Base-by-base conservation (phyloP, 371 early-diverging fungal genomes). In the Mucor saturninus region DNA sequence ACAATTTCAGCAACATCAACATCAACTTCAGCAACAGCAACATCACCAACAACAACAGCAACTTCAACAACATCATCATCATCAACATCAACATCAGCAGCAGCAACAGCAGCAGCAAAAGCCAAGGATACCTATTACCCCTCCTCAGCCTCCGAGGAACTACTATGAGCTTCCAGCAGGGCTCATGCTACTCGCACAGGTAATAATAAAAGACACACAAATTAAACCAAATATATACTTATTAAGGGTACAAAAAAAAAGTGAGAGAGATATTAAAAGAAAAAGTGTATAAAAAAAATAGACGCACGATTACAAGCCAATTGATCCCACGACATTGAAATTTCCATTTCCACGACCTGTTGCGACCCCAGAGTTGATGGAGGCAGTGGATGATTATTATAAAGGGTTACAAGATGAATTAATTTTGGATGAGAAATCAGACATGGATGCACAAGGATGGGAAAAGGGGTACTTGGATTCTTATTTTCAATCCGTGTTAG, bases 111-210 rank as follows among this genome's bases (percentile, higher is more conserved):
- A 4, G n/a, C 43, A 13, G 3, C 46, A 45, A 14, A 42, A 39
- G 13, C 51, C 31, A 40, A 32, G 32, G 29, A 43, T 31, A 29
- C 32, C 50, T 38, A 42, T 52, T 28, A 31, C 58, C 45, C 52
- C 21, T 7, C 38, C 43, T 0, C 55, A 48, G 9, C 48, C 63
- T 28, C 74, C 74, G 2, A 55, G 69, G 48, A 79, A 77, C 11
- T 84, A 84, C 55, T 68, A 64, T 55, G 86, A 87, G 57, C 49
- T 88, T 31, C 85, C 87, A 11, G 88, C 86, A 8, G 86, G 84
- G 21, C 61, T 77, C 4, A 88, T 88, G 86, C 62, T 84, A 30
- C 65, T 77, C 5, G 70, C 69, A 14, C 61, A 79, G 73, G 46
- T 46, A 46, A n/a, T n/a, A 46, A 45, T 5, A 4, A 14, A 45